Evolutionary conservation across 2,329 filamentous ascomycete genomes (phyloP).

Genomic region (Alternaria sp.): DNA sequence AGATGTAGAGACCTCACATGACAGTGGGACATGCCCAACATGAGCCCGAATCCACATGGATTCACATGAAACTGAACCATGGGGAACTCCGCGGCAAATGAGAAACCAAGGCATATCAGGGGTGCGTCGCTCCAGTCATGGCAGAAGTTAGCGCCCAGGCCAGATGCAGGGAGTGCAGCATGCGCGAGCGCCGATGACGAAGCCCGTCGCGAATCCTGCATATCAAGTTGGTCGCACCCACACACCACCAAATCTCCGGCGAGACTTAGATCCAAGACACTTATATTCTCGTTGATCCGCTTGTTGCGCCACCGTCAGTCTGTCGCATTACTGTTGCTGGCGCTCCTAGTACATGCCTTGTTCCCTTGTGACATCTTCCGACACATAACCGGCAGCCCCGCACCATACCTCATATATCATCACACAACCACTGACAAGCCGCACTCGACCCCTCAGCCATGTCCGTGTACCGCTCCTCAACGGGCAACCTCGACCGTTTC

Average conservation of each 20-base stretch:
- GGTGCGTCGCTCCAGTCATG: slow-evolving; percentile 23
- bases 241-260: slow-evolving; percentile 21
- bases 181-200: slow-evolving; percentile 39
- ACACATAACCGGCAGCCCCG: slow-evolving; percentile 28
- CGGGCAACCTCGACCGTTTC: slow-evolving; percentile 54
- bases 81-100: slow-evolving; percentile 18
- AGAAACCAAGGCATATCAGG: slow-evolving; percentile 14
- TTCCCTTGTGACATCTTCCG: slow-evolving; percentile 7
- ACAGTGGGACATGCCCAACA: slow-evolving; percentile 23
- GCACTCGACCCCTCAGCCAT: slow-evolving; percentile 27
- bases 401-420: slow-evolving; percentile 23
- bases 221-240: slow-evolving; percentile 35
- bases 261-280: slow-evolving; percentile 14
- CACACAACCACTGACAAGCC: slow-evolving; percentile 10
- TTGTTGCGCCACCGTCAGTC: slow-evolving; percentile 10
- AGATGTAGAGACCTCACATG: slow-evolving; percentile 1
- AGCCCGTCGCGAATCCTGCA: slow-evolving; percentile 25
- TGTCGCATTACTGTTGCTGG: slow-evolving; percentile 4
- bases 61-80: slow-evolving; percentile 8
- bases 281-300: slow-evolving; percentile 25
- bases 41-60: slow-evolving; percentile 18
- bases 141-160: slow-evolving; percentile 18
- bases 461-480: slow-evolving; percentile 49
- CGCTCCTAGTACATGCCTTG: slow-evolving; percentile 5
- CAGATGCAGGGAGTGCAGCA: slow-evolving; percentile 16